Evolutionary conservation across 345 rosid species (phyloP), one percentile per base, ranked within the genome.

Genomic region (Hypericum perforatum): DNA sequence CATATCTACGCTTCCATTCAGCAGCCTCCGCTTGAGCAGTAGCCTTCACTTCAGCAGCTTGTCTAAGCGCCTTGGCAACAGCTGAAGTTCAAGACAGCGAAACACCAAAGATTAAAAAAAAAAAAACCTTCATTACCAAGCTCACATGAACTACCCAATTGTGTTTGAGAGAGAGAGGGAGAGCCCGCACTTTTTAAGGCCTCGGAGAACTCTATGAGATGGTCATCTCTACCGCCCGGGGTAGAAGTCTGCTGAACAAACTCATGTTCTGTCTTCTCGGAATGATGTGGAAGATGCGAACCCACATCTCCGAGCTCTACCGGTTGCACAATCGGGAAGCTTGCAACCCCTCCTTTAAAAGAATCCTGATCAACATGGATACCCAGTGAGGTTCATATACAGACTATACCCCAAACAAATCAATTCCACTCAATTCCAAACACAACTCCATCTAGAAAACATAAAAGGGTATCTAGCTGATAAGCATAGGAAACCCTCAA

Each of bases 1-100:
- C 94, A 64, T 77, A 94, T 80, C 82, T 75, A 57, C 95, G 89
- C 71, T 94, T 89, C 99, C 99, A 94, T 71, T 94, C 97, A 63
- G 94, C 78, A 57, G 95, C 97, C 74, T 94, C 97, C 41, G 95
- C 95, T 78, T 94, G 97, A 56, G 97, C 97, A 68, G 84, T 63
- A 45, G 95, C 99, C 60, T 89, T 94, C 46, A 85, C 99, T 75
- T 94, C 99, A 49, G 99, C 94, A 73, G 95, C 94, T 62, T 86
- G 81, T 42, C 92, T 77, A 56, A 89, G 69, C 48, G 95, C 81
- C 80, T 89, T 94, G 7, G 94, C 97, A 79, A 94, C 99, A 84
- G 99, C 99, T 94, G 66, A 60, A 6, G 49, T 16, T 45, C 37
- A 52, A 54, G 50, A 52, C 43, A 12, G 52, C 12, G 32, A 22